Conservation (phyloP, 2,329 filamentous ascomycete species). For the Venturia pyrina region DNA sequence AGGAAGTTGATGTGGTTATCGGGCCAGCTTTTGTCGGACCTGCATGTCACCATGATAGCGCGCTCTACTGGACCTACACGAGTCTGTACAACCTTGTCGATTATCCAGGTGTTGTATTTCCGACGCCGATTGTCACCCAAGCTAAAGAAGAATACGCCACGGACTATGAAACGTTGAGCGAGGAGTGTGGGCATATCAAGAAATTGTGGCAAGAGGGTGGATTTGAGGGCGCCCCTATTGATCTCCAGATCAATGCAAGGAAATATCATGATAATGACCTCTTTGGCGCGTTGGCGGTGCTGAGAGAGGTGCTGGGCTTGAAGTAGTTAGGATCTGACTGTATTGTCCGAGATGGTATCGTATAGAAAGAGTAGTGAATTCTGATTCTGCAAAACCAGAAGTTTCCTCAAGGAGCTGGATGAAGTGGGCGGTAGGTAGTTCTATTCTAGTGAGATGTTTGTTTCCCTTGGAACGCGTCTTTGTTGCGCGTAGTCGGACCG, state of each 20-base stretch:
- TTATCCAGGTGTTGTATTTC: constrained; percentile 53
- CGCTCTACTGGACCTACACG: constrained; percentile 56
- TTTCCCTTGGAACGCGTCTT: too few relatives aligned
- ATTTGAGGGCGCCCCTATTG: constrained; percentile 17
- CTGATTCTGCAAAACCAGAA: too few relatives aligned
- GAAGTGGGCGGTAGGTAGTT: too few relatives aligned
- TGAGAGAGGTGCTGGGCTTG: constrained; percentile 17
- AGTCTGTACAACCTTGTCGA: constrained; percentile 60
- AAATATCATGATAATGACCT: constrained; percentile 5
- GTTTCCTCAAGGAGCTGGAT: too few relatives aligned
- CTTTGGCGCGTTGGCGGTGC: constrained; percentile 15
- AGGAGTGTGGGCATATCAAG: constrained; percentile 18
- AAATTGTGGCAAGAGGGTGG: constrained; percentile 14
- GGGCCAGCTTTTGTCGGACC: constrained; percentile 44
- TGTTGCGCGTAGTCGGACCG: too few relatives aligned
- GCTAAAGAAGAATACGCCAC: constrained; percentile 15
- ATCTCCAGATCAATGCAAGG: constrained; percentile 17
- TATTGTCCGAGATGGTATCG: too few relatives aligned
- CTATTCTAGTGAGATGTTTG: too few relatives aligned
- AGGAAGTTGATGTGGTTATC: constrained; percentile 49
- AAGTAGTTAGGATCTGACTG: neutral
- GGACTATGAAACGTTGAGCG: constrained; percentile 15
- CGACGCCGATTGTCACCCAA: constrained; percentile 22
- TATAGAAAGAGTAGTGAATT: too few relatives aligned
- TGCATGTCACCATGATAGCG: constrained; percentile 39